A percentile compares a stretch with the other conserved stretches of the same genome.
phyloP scores from a whole-genome alignment of 2,329 filamentous ascomycete genomes.

The Apiospora phragmitis region DNA sequence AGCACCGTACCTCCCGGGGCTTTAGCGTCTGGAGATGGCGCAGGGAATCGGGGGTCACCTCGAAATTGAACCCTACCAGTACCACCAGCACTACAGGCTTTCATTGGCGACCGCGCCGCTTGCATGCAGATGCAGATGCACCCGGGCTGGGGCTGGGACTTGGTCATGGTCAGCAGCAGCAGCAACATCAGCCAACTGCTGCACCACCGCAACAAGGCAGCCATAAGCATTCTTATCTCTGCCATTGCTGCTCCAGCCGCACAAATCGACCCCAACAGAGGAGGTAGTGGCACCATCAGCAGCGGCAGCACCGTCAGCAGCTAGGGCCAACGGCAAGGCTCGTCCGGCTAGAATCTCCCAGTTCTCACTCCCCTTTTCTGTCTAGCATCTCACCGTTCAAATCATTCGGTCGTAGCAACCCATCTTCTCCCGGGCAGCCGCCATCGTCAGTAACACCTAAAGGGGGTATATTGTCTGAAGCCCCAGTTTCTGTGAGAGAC shows the following conservation, averaged over 20 bases:
- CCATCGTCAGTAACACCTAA: background rate
- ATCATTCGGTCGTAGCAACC: background rate
- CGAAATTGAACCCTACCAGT: background rate
- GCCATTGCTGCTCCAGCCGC: constrained; percentile 4
- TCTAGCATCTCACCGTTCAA: constrained; percentile 7
- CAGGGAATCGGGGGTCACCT: constrained; percentile 4
- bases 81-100: background rate
- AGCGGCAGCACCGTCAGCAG: background rate
- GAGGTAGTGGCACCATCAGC: background rate
- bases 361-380: constrained; percentile 6
- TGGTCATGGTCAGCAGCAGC: background rate
- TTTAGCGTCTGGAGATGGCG: constrained; percentile 11
- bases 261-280: constrained; percentile 4
- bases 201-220: background rate
- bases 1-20: constrained; percentile 14
- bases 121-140: constrained; percentile 2
- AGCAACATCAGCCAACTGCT: background rate
- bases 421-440: background rate
- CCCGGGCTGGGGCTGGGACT: background rate
- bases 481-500: background rate
- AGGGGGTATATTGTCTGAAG: background rate
- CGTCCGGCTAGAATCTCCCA: constrained; percentile 3
- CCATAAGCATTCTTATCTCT: constrained; percentile 4
- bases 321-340: background rate
- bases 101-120: constrained; percentile 3